Percentiles rank a stretch among this genome's conserved stretches.
Conservation (phyloP, 2,329 filamentous ascomycete species). For the Fusarium vanettenii region DNA sequence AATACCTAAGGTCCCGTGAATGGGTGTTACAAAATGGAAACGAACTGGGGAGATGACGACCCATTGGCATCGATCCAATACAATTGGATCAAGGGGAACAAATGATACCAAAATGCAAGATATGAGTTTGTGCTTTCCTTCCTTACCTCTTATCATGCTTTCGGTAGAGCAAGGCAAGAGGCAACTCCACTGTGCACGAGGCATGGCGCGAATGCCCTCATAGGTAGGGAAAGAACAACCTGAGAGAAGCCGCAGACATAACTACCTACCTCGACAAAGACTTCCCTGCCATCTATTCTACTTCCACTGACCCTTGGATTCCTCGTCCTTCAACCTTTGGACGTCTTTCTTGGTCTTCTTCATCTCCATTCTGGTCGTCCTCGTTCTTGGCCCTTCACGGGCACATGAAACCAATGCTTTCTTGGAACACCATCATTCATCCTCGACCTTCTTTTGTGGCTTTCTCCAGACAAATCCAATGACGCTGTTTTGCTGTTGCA, state of each 20-base stretch:
- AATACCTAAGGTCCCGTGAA: background rate
- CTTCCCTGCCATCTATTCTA: too few species aligned
- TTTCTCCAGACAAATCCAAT: slow-evolving; percentile 14
- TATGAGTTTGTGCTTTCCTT: background rate
- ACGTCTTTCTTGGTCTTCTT: background rate
- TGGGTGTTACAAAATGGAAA: background rate
- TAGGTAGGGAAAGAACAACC: background rate
- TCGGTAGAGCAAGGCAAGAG: background rate
- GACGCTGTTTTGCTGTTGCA: slow-evolving; percentile 42
- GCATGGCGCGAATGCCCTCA: background rate
- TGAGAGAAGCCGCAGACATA: background rate
- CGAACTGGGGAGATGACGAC: background rate
- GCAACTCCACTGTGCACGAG: background rate
- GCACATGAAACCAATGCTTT: slow-evolving; percentile 4
- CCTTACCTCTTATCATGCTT: background rate
- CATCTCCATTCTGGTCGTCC: background rate
- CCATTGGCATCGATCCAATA: background rate
- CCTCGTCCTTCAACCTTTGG: slow-evolving; percentile 8
- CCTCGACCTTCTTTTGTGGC: background rate
- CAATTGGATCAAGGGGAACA: background rate
- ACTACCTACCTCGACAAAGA: background rate
- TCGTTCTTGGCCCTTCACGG: background rate
- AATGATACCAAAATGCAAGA: background rate
- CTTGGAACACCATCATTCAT: slow-evolving; percentile 29
- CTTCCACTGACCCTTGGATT: background rate